Evolutionary conservation across 345 rosid species (phyloP).

Genomic region (Cardamine occulta): DNA sequence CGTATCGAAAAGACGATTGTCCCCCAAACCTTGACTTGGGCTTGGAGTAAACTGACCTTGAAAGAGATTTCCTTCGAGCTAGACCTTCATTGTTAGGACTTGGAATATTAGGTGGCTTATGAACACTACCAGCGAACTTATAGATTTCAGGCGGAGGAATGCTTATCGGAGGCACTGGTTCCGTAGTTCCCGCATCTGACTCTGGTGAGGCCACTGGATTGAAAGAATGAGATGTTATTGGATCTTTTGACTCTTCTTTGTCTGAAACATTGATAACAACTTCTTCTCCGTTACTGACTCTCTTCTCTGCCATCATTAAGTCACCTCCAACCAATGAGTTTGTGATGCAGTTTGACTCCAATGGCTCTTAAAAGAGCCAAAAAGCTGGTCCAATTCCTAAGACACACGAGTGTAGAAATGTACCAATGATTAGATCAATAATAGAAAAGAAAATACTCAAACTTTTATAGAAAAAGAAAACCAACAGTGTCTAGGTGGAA

Average conservation of each 20-base stretch:
- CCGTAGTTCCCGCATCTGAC: not conserved
- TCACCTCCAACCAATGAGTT: slow-evolving; percentile 6
- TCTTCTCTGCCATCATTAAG: slow-evolving; percentile 34
- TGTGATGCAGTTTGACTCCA: not conserved
- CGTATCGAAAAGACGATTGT: slow-evolving; percentile 47
- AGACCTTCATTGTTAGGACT: slow-evolving; percentile 45
- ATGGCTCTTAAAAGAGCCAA: slow-evolving; percentile 26
- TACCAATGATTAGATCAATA: slow-evolving; percentile 5
- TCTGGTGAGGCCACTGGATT: slow-evolving; percentile 18
- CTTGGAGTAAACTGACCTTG: slow-evolving; percentile 65
- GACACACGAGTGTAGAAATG: slow-evolving; percentile 7
- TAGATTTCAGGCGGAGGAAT: slow-evolving; percentile 38
- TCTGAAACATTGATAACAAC: slow-evolving; percentile 39
- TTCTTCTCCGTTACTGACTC: slow-evolving; percentile 29
- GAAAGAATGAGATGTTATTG: slow-evolving; percentile 8
- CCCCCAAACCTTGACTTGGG: slow-evolving; percentile 88
- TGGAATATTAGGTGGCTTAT: slow-evolving; percentile 71
- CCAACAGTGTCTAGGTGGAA: no score
- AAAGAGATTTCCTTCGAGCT: slow-evolving; percentile 53
- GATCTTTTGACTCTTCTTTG: slow-evolving; percentile 29
- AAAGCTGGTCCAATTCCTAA: slow-evolving; percentile 29
- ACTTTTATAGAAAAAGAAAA: no score
- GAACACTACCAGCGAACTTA: slow-evolving; percentile 46
- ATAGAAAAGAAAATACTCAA: no score
- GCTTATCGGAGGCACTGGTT: slow-evolving; percentile 24